A percentile compares a stretch with the other conserved stretches of the same genome.
These are phyloP conservation scores for Aureobasidium sp. DNA, from an alignment of 2,329 filamentous ascomycete genomes.

Conservation along the genomic window DNA sequence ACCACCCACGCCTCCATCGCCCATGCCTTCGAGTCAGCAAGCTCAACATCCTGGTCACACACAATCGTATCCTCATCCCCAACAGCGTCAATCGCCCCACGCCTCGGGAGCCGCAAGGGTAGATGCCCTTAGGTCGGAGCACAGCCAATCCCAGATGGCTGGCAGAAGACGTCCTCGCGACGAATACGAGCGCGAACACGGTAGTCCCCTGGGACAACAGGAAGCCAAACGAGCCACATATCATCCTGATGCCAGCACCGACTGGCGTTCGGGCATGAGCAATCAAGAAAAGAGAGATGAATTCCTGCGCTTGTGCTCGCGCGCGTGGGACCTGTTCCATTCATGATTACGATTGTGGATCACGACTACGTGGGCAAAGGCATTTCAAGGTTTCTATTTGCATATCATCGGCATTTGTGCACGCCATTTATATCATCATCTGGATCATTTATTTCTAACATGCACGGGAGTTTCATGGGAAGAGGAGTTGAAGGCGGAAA, in stretches of 20 bases:
- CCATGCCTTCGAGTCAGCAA: slow-evolving; percentile 41
- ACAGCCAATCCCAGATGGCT: slow-evolving; percentile 25
- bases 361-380: not conserved
- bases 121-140: slow-evolving; percentile 8
- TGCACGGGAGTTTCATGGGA: not conserved
- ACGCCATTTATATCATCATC: slow-evolving; percentile 4
- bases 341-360: not conserved
- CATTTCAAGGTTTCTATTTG: not conserved
- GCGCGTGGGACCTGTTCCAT: slow-evolving; percentile 95
- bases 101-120: slow-evolving; percentile 16
- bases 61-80: slow-evolving; percentile 13
- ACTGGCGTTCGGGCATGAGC: slow-evolving; percentile 70
- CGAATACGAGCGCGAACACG: slow-evolving; percentile 85
- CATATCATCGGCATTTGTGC: slow-evolving; percentile 5
- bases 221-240: slow-evolving; percentile 46
- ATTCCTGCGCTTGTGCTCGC: slow-evolving; percentile 75
- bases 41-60: slow-evolving; percentile 10
- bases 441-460: slow-evolving; percentile 5
- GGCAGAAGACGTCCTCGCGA: slow-evolving; percentile 69
- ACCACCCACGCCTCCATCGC: slow-evolving; percentile 83
- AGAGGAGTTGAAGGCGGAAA: not conserved
- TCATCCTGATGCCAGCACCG: slow-evolving; percentile 14
- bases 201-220: slow-evolving; percentile 72
- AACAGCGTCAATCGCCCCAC: slow-evolving; percentile 14
- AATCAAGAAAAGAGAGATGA: slow-evolving; percentile 83